Evolutionary conservation across 768 basidiomycete species (phyloP).

Genomic region (Pulveroboletus sp.): DNA sequence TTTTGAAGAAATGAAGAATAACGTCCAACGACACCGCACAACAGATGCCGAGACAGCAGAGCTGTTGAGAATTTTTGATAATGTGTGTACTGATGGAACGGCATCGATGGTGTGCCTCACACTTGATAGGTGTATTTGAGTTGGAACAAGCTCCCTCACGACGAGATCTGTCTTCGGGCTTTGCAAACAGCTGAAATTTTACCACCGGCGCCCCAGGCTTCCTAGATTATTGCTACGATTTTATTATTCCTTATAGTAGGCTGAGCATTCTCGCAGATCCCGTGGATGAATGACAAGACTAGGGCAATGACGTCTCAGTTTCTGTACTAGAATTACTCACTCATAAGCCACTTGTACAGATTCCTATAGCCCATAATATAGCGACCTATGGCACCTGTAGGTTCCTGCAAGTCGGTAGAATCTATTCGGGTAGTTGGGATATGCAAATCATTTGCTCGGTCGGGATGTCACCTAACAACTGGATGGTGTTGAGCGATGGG

Average conservation of each 20-base stretch:
- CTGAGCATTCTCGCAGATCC: not conserved
- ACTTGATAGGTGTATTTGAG: constrained; percentile 39
- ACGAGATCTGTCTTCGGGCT: constrained; percentile 56
- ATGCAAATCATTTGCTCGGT: not conserved
- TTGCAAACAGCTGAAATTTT: constrained; percentile 36
- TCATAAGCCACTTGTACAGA: not conserved
- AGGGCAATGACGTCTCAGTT: not conserved
- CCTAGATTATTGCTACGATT: not conserved
- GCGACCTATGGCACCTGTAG: not conserved
- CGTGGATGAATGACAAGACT: not conserved
- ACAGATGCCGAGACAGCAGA: constrained; percentile 43
- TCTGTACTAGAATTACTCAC: not conserved
- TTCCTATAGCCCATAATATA: not conserved
- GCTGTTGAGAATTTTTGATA: constrained; percentile 50
- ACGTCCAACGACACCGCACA: constrained; percentile 40
- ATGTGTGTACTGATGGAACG: constrained; percentile 34
- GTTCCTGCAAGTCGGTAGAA: not conserved
- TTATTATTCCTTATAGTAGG: not conserved
- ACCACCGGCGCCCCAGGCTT: constrained; percentile 24
- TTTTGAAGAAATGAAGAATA: constrained; percentile 46
- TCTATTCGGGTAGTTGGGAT: not conserved
- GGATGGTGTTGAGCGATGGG: not conserved
- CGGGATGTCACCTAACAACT: not conserved
- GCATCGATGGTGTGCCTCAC: constrained; percentile 3
- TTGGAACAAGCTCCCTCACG: constrained; percentile 54